A percentile compares a stretch with the other conserved stretches of the same genome.
Evolutionary conservation across 371 early-diverging fungal species (phyloP).

Genomic region (Coemansia sp.): DNA sequence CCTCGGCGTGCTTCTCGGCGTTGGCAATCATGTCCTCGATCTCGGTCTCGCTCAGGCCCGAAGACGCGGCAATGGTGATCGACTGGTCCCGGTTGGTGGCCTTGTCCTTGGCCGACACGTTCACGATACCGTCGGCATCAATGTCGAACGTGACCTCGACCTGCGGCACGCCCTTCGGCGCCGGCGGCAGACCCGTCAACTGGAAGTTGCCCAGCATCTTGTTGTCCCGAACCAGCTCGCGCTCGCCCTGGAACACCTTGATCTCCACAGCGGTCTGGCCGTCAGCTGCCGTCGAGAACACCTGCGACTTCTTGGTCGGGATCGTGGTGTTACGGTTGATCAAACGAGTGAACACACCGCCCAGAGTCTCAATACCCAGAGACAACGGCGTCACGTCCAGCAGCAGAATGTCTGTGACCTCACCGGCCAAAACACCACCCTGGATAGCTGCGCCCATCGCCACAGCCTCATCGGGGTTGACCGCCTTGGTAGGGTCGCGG

Average conservation of each 20-base stretch:
- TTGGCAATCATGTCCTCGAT: constrained; percentile 95
- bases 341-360: constrained; percentile 96
- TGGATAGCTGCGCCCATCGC: constrained; percentile 99
- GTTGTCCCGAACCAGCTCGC: constrained; percentile 96
- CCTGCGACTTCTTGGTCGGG: constrained; percentile 98
- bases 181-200: constrained; percentile 82
- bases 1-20: constrained; percentile 87
- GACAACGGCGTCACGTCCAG: constrained; percentile 98
- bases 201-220: constrained; percentile 97
- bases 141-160: constrained; percentile 97
- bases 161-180: constrained; percentile 92
- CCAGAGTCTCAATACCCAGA: constrained; percentile 96
- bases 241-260: constrained; percentile 98
- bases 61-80: constrained; percentile 95
- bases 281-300: constrained; percentile 99
- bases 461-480: constrained; percentile 99
- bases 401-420: constrained; percentile 90
- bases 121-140: constrained; percentile 99
- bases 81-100: constrained; percentile 93
- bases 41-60: constrained; percentile 93
- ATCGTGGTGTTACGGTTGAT: constrained; percentile 99
- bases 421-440: constrained; percentile 96
- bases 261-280: constrained; percentile 98
- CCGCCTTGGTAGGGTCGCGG: constrained; percentile 86
- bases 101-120: constrained; percentile 97